phyloP scores from a whole-genome alignment of 2,329 filamentous ascomycete genomes.

The Pseudopyrenochaeta lycopersici region DNA sequence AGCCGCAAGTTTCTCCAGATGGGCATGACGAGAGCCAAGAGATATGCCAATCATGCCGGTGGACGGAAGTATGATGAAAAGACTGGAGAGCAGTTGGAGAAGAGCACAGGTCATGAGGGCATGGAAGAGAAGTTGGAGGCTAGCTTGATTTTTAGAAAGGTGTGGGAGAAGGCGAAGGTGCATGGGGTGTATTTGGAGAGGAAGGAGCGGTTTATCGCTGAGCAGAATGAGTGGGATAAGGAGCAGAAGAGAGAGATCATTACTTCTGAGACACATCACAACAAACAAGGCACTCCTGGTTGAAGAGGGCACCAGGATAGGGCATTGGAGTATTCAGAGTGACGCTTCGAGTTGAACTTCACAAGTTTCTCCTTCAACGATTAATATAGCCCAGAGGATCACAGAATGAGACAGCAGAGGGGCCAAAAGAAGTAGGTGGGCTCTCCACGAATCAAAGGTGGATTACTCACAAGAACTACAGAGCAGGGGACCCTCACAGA shows the following conservation, averaged over 20 bases:
- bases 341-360: too few species aligned
- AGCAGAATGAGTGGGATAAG: slow-evolving; percentile 57
- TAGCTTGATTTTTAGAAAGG: slow-evolving; percentile 59
- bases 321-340: too few species aligned
- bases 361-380: too few species aligned
- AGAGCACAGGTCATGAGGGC: slow-evolving; percentile 56
- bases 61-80: slow-evolving; percentile 64
- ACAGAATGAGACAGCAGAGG: too few species aligned
- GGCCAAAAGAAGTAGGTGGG: too few species aligned
- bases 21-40: slow-evolving; percentile 69
- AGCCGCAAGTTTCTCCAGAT: slow-evolving; percentile 71
- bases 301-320: background rate
- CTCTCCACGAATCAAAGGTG: too few species aligned
- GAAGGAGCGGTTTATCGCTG: slow-evolving; percentile 58
- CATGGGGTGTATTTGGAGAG: slow-evolving; percentile 56
- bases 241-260: slow-evolving; percentile 18
- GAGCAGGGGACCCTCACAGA: background rate
- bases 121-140: slow-evolving; percentile 61
- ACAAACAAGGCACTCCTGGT: background rate
- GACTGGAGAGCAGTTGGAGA: slow-evolving; percentile 53
- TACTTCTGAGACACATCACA: slow-evolving; percentile 4
- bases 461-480: too few species aligned
- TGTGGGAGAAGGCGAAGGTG: slow-evolving; percentile 59
- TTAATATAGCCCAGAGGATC: too few species aligned
- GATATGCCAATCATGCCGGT: slow-evolving; percentile 66